Evolutionary conservation across 345 rosid species (phyloP), one percentile per base, ranked within the genome.

Genomic region (Murraya paniculata): DNA sequence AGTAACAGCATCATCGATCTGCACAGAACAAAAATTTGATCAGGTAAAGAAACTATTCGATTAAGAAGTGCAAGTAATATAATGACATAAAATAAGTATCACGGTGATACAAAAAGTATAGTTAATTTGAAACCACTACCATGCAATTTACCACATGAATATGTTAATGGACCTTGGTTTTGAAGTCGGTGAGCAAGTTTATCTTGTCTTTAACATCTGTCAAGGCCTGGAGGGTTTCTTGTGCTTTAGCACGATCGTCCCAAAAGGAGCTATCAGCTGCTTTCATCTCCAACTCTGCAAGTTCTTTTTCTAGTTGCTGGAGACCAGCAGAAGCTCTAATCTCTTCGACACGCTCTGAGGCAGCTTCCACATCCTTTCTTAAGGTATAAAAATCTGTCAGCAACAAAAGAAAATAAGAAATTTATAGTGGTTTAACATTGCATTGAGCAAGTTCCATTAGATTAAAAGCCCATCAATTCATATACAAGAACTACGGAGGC

Each of bases 1-100:
- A 33, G 99, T 96, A 84, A 89, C 93, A 9, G 93, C 97, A 84
- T 96, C 99, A 85, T 96, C 99, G 76, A 90, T 90, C 99, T 95
- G 81, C 84, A 74, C 72, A 30, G 61, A 81, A 55, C 9, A 14
- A 41, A 81, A 13, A 68, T 57, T 62, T 30, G 35, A 62, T 30
- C 3, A 62, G 19, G 36, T 13, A 62, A 62, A 28, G 38, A 30
- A 62, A 62, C 66, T 25, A 62, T 30, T 25, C 0, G 2, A 72
- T 56, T 33, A 72, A 24, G 31, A 27, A 33, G 38, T 45, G 21
- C 60, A 58, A 25, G 36, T 56, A 16, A 14, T 9, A 36, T 36
- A 58, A 35, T 22, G 66, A n/a, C 64, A 55, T 5, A 14, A 50
- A 71, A 33, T 35, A 33, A 56, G 30, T 24, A n/a, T 56, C 35